Evolutionary conservation across 805 yeast species (phyloP).

Genomic region (Torulaspora delbrueckii): DNA sequence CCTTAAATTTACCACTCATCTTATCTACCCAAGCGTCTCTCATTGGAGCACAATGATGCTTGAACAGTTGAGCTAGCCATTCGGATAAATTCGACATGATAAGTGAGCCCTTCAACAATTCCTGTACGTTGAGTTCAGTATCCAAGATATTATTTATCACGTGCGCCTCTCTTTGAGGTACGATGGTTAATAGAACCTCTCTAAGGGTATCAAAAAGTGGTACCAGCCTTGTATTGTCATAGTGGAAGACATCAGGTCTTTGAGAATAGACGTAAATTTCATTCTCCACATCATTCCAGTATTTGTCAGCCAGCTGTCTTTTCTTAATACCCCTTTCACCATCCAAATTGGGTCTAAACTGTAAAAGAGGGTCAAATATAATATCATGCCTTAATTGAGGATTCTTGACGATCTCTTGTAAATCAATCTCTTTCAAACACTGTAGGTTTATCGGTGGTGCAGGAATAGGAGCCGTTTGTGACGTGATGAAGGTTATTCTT

Average conservation of each 20-base stretch:
- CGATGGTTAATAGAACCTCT: slow-evolving; percentile 65
- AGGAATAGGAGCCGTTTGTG: slow-evolving; percentile 39
- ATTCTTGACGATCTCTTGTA: slow-evolving; percentile 82
- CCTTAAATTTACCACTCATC: slow-evolving; percentile 57
- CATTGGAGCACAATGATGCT: slow-evolving; percentile 94
- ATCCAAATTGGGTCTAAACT: slow-evolving; percentile 85
- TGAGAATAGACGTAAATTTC: slow-evolving; percentile 52
- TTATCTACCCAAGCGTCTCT: slow-evolving; percentile 85
- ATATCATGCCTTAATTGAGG: slow-evolving; percentile 93
- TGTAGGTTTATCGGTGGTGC: slow-evolving; percentile 81
- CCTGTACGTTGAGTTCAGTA: slow-evolving; percentile 70
- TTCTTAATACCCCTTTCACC: slow-evolving; percentile 86
- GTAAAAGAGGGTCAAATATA: slow-evolving; percentile 84
- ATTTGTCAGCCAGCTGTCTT: slow-evolving; percentile 67
- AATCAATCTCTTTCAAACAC: slow-evolving; percentile 77
- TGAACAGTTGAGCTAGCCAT: slow-evolving; percentile 74
- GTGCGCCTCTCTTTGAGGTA: slow-evolving; percentile 71
- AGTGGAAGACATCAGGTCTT: slow-evolving; percentile 27
- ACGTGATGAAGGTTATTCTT: slow-evolving; percentile 20
- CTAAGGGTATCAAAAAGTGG: slow-evolving; percentile 71
- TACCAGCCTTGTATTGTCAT: slow-evolving; percentile 48
- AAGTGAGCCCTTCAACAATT: slow-evolving; percentile 62
- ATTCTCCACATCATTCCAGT: slow-evolving; percentile 71
- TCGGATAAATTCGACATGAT: slow-evolving; percentile 64
- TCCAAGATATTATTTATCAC: slow-evolving; percentile 70